These are phyloP conservation scores for Calonectria henricotiae DNA, from an alignment of 2,329 filamentous ascomycete genomes.

Conservation along the genomic window DNA sequence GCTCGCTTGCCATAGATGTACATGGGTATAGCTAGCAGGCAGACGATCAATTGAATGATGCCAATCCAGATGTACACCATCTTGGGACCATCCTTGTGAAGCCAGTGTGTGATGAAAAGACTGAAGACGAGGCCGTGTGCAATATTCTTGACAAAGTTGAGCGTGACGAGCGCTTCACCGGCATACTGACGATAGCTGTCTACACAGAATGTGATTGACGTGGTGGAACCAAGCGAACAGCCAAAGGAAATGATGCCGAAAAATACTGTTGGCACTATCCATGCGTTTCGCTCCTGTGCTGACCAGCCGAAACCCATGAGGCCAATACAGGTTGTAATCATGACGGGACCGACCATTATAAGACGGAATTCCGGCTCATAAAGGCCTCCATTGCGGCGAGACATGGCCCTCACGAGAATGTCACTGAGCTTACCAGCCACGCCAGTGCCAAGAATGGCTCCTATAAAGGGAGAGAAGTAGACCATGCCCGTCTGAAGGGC, in stretches of 20 bases:
- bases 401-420: conserved; percentile 85
- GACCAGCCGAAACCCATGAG: conserved; percentile 99
- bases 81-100: conserved; percentile 82
- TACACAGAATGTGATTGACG: conserved; percentile 93
- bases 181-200: conserved; percentile 95
- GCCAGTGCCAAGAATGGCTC: conserved; percentile 90
- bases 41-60: conserved; percentile 84
- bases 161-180: conserved; percentile 91
- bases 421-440: conserved; percentile 93
- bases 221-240: conserved; percentile 91
- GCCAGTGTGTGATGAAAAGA: conserved; percentile 90
- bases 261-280: conserved; percentile 95
- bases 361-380: conserved; percentile 96
- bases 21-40: conserved; percentile 88
- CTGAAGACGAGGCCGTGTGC: conserved; percentile 92
- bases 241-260: conserved; percentile 95
- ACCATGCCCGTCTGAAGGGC: conserved; percentile 87
- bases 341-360: conserved; percentile 88
- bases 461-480: conserved; percentile 92
- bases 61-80: conserved; percentile 87
- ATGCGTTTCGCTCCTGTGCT: conserved; percentile 80
- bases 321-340: conserved; percentile 84
- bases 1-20: conserved; percentile 95
- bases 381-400: conserved; percentile 87
- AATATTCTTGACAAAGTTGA: conserved; percentile 96